phyloP scores from a whole-genome alignment of 352 stramenopile species.

The Discostella stelligera region DNA sequence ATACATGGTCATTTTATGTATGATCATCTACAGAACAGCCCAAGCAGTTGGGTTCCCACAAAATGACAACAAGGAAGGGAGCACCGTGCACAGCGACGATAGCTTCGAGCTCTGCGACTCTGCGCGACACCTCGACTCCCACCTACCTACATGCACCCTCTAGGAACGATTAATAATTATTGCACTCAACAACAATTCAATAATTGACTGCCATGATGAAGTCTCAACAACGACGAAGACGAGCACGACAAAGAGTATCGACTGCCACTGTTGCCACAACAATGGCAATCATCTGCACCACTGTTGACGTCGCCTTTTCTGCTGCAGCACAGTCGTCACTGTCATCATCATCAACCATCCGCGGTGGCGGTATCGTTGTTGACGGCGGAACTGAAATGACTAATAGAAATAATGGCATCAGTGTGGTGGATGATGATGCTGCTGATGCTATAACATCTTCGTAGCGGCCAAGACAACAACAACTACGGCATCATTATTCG shows the following conservation, averaged over 20 bases:
- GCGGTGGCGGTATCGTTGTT: not conserved
- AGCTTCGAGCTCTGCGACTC: too few species aligned
- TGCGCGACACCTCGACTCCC: too few species aligned
- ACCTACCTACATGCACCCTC: too few species aligned
- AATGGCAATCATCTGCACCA: not conserved
- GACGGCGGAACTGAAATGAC: too few species aligned
- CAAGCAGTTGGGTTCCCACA: too few species aligned
- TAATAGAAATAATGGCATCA: too few species aligned
- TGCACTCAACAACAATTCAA: not conserved
- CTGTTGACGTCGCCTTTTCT: not conserved
- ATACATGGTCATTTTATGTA: too few species aligned
- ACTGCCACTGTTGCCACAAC: not conserved
- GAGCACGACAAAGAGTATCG: not conserved
- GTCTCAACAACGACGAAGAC: not conserved
- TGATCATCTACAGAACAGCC: too few species aligned
- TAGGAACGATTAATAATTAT: not conserved
- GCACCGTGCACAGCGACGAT: too few species aligned
- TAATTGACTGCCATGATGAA: not conserved
- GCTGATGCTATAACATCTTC: too few species aligned
- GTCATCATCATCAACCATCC: not conserved
- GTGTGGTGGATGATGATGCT: too few species aligned
- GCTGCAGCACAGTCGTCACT: not conserved
- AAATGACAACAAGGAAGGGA: too few species aligned
- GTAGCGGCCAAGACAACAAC: not conserved
- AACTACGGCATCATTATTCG: not conserved